A percentile compares a stretch with the other conserved stretches of the same genome.
These are phyloP conservation scores for Ogataea haglerorum DNA, from an alignment of 805 yeast genomes.

Conservation along the genomic window DNA sequence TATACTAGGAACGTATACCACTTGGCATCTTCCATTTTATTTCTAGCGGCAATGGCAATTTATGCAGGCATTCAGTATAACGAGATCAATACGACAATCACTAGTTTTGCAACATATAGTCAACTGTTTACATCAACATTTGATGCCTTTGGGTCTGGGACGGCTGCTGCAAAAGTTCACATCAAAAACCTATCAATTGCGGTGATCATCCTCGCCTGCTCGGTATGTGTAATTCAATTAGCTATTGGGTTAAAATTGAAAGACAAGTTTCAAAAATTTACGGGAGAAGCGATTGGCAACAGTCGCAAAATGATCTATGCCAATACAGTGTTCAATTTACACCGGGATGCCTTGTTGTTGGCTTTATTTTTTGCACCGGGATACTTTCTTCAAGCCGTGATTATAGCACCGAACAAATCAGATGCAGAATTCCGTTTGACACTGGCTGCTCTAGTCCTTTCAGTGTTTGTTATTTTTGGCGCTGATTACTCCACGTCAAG, in stretches of 20 bases:
- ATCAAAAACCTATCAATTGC: constrained; percentile 38
- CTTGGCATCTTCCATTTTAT: constrained; percentile 32
- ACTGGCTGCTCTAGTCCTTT: constrained; percentile 19
- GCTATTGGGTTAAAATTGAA: constrained; percentile 22
- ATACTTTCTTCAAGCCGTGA: constrained; percentile 42
- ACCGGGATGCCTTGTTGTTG: constrained; percentile 32
- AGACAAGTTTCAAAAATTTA: constrained; percentile 16
- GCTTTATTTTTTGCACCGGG: constrained; percentile 41
- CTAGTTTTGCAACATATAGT: constrained; percentile 12
- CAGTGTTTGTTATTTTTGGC: constrained; percentile 33
- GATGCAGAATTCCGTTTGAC: constrained; percentile 42
- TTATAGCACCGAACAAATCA: constrained; percentile 26
- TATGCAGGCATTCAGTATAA: constrained; percentile 43
- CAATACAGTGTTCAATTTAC: constrained; percentile 37
- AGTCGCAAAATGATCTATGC: constrained; percentile 32
- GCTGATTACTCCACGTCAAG: constrained; percentile 37
- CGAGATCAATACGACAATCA: constrained; percentile 33
- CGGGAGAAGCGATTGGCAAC: constrained; percentile 35
- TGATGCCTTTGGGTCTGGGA: constrained; percentile 4
- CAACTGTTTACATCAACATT: constrained; percentile 10
- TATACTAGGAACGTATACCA: constrained; percentile 37
- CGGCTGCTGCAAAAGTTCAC: constrained; percentile 27
- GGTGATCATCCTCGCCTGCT: constrained; percentile 35
- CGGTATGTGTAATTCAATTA: constrained; percentile 34
- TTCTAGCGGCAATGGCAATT: constrained; percentile 40